Conservation (phyloP, 345 rosid genomes). For the Angophora floribunda region DNA sequence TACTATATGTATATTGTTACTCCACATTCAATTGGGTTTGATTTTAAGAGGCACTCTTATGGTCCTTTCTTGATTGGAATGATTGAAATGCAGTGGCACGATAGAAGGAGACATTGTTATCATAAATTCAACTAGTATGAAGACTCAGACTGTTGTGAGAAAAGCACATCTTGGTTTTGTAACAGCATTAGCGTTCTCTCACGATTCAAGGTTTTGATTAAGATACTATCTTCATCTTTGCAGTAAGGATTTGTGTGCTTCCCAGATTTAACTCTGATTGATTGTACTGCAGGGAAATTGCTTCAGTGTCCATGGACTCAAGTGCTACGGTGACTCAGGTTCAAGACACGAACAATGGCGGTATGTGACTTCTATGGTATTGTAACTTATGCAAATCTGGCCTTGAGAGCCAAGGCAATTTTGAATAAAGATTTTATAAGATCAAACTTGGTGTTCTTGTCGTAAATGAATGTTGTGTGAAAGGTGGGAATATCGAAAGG, state of each 20-base stretch:
- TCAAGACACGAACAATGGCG: conserved; percentile 24
- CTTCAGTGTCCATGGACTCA: conserved; percentile 83
- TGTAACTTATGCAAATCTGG: not conserved
- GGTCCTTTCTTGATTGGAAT: not conserved
- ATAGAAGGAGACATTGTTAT: conserved; percentile 56
- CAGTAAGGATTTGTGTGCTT: not conserved
- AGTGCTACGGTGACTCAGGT: conserved; percentile 75
- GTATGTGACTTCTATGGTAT: conserved; percentile 10
- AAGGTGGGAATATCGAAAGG: not conserved
- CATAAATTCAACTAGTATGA: conserved; percentile 40
- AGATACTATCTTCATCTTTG: not conserved
- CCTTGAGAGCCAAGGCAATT: not conserved
- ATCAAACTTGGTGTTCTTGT: not conserved
- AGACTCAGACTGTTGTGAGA: conserved; percentile 25
- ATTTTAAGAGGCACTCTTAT: not conserved
- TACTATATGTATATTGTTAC: not conserved
- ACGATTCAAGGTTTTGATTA: conserved; percentile 64
- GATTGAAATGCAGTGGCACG: conserved; percentile 52
- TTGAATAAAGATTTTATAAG: not conserved
- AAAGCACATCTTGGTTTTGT: conserved; percentile 88
- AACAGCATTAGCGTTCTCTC: conserved; percentile 73
- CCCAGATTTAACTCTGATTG: not conserved
- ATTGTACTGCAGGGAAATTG: conserved; percentile 44
- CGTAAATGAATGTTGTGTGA: not conserved
- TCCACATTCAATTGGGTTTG: not conserved